Evolutionary conservation across 768 basidiomycete species (phyloP).

Genomic region (Rhodotorula graminis): DNA sequence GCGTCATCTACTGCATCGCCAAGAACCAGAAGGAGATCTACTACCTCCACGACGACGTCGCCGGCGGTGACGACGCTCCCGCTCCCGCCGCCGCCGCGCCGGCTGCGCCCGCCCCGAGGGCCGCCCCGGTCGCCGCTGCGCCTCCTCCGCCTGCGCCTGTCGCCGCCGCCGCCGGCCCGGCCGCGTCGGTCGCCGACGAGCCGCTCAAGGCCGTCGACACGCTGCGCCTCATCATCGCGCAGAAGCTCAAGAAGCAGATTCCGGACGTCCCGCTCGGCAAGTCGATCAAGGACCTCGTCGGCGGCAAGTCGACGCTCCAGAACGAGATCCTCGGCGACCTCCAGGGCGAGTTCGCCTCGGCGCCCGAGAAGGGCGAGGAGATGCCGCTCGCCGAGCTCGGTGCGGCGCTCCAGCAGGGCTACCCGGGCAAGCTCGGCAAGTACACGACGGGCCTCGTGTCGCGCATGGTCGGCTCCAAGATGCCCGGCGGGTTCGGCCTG

Average conservation of each 20-base stretch:
- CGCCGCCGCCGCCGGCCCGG: slow-evolving; percentile 59
- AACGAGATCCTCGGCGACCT: slow-evolving; percentile 98
- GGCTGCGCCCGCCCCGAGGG: slow-evolving; percentile 48
- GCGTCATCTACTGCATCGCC: slow-evolving; percentile 82
- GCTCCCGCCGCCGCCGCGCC: slow-evolving; percentile 51
- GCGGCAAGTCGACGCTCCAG: slow-evolving; percentile 96
- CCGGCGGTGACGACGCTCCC: slow-evolving; percentile 46
- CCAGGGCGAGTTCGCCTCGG: slow-evolving; percentile 86
- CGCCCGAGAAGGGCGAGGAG: slow-evolving; percentile 97
- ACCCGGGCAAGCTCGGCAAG: slow-evolving; percentile 83
- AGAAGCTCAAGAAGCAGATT: slow-evolving; percentile 94
- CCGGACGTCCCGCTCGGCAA: slow-evolving; percentile 84
- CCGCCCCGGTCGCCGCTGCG: slow-evolving; percentile 47
- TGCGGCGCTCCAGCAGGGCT: slow-evolving; percentile 71
- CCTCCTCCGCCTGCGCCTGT: slow-evolving; percentile 49
- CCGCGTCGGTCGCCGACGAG: slow-evolving; percentile 73
- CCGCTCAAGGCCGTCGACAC: slow-evolving; percentile 88
- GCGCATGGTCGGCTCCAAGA: slow-evolving; percentile 87
- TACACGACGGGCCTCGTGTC: slow-evolving; percentile 85
- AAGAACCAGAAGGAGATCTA: slow-evolving; percentile 97
- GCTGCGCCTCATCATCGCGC: slow-evolving; percentile 79
- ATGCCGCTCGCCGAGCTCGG: slow-evolving; percentile 93
- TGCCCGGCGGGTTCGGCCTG: slow-evolving; percentile 97
- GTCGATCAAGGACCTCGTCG: slow-evolving; percentile 96
- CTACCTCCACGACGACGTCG: slow-evolving; percentile 70